Percentiles rank a stretch among this genome's conserved stretches.
Conservation (phyloP, 2,329 filamentous ascomycete species). For the Elsinoe perseae region DNA sequence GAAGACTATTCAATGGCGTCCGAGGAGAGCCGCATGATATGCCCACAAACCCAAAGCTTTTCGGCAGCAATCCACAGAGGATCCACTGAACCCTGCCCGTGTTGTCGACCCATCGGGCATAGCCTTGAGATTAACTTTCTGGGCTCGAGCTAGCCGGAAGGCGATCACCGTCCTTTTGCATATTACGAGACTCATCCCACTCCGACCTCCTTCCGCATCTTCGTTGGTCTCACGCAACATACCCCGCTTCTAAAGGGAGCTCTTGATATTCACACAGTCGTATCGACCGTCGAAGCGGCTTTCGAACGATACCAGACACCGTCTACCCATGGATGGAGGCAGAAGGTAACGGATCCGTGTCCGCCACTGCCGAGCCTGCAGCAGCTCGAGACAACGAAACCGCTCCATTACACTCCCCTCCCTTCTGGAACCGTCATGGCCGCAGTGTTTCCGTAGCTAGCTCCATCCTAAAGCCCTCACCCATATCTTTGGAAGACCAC, state of each 20-base stretch:
- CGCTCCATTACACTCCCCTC: slow-evolving; percentile 25
- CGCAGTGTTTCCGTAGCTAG: slow-evolving; percentile 31
- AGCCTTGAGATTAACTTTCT: slow-evolving; percentile 9
- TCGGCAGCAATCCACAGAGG: slow-evolving; percentile 2
- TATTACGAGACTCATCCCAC: slow-evolving; percentile 13
- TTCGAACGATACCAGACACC: slow-evolving; percentile 8
- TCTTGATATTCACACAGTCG: not conserved
- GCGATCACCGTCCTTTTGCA: slow-evolving; percentile 4
- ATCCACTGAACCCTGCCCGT: slow-evolving; percentile 7
- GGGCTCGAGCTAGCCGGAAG: not conserved
- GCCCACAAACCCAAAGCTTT: not conserved
- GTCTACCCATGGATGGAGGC: slow-evolving; percentile 13
- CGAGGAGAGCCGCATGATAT: slow-evolving; percentile 10
- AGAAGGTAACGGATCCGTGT: slow-evolving; percentile 2
- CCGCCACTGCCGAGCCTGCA: slow-evolving; percentile 12
- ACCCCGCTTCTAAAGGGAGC: not conserved
- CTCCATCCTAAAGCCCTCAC: slow-evolving; percentile 32
- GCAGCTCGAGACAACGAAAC: slow-evolving; percentile 8
- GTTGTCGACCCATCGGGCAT: slow-evolving; percentile 2
- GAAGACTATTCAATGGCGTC: not conserved
- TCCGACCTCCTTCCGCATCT: slow-evolving; percentile 10
- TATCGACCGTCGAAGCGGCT: slow-evolving; percentile 8
- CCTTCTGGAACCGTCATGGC: slow-evolving; percentile 41
- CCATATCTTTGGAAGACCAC: slow-evolving; percentile 57
- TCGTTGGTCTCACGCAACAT: not conserved